Evolutionary conservation across 1,284 basidiomycete species (phyloP).

Genomic region (Veloboletus limbatus): DNA sequence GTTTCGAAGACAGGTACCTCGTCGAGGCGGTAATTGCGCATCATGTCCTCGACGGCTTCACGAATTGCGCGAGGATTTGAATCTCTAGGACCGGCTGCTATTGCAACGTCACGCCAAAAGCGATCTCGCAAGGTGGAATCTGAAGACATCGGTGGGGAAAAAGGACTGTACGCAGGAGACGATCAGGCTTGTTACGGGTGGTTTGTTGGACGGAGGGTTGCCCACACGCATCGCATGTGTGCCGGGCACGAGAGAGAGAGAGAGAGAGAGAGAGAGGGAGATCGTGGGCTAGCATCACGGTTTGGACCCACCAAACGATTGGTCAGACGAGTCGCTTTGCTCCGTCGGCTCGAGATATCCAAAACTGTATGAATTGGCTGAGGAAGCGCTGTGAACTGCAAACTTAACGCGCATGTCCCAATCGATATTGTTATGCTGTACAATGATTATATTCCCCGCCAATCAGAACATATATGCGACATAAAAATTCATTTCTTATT

Average conservation of each 20-base stretch:
- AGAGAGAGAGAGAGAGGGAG: no score
- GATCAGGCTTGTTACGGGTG: no score
- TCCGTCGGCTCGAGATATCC: constrained; percentile 14
- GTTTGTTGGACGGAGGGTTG: not conserved
- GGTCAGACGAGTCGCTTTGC: constrained; percentile 10
- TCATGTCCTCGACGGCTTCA: constrained; percentile 25
- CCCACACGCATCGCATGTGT: constrained; percentile 9
- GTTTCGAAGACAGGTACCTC: constrained; percentile 22
- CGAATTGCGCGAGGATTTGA: constrained; percentile 15
- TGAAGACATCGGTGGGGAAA: constrained; percentile 13
- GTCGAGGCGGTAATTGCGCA: constrained; percentile 23
- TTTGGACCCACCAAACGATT: constrained; percentile 23
- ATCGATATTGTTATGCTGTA: no score
- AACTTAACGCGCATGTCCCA: no score
- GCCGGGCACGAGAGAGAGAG: constrained; percentile 6
- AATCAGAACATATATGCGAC: no score
- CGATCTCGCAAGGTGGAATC: constrained; percentile 18
- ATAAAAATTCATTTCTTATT: no score
- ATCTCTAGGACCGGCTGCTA: constrained; percentile 6
- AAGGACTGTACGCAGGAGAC: constrained; percentile 7
- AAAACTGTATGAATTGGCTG: constrained; percentile 16
- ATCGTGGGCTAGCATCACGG: no score
- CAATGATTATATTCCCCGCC: no score
- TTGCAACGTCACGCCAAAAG: constrained; percentile 26
- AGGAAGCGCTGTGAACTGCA: constrained; percentile 2